A percentile compares a stretch with the other conserved stretches of the same genome.
phyloP scores from a whole-genome alignment of 352 stramenopile genomes.

The Hyaloperonospora arabidopsidis region DNA sequence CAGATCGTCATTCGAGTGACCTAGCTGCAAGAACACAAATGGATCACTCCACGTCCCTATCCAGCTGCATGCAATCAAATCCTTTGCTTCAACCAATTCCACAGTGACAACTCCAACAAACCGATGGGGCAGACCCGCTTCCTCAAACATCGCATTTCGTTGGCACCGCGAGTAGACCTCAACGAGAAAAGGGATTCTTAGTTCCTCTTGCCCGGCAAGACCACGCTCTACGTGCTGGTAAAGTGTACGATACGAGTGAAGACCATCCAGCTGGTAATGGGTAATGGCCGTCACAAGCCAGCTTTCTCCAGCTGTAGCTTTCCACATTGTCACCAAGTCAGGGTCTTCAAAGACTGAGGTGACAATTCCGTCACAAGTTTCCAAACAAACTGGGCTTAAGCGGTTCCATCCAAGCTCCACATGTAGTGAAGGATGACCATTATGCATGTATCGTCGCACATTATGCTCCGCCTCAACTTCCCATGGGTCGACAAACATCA shows the following conservation, averaged over 20 bases:
- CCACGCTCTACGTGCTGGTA: conserved; percentile 31
- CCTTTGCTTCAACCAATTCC: conserved; percentile 54
- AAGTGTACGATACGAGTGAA: conserved; percentile 45
- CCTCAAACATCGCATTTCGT: conserved; percentile 70
- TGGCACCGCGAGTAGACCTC: conserved; percentile 66
- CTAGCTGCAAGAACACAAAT: conserved; percentile 71
- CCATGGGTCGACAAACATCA: conserved; percentile 82
- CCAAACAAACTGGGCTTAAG: conserved; percentile 52
- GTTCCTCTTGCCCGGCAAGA: conserved; percentile 35
- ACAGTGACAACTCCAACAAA: conserved; percentile 67
- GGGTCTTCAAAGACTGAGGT: conserved; percentile 49
- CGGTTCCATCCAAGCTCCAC: conserved; percentile 74
- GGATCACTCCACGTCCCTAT: conserved; percentile 61
- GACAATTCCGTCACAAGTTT: conserved; percentile 59
- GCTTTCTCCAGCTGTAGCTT: conserved; percentile 51
- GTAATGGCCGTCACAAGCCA: conserved; percentile 81
- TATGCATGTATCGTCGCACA: conserved; percentile 57
- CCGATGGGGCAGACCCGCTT: conserved; percentile 64
- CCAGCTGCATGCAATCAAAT: conserved; percentile 67
- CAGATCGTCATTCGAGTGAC: conserved; percentile 24
- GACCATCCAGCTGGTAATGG: conserved; percentile 64
- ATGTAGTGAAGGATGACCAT: conserved; percentile 31
- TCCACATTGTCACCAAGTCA: conserved; percentile 69
- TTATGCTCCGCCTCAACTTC: conserved; percentile 69
- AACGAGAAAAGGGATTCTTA: conserved; percentile 43